Conservation (phyloP, 1,139 yeast species). For the Protomyces inouyei region DNA sequence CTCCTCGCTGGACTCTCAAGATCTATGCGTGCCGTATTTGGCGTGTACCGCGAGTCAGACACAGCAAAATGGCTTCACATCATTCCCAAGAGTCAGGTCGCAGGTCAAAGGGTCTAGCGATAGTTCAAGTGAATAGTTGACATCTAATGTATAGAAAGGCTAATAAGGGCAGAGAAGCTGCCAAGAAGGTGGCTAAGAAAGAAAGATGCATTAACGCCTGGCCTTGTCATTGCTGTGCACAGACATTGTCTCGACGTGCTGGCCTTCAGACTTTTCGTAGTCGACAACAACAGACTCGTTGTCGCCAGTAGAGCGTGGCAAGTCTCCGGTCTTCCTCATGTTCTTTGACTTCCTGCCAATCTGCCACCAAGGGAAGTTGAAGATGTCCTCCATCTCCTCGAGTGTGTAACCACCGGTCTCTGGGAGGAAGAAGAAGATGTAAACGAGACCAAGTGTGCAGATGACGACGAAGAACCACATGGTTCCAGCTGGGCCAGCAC, state of each 20-base stretch:
- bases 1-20: no score
- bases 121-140: no score
- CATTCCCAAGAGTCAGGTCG: no score
- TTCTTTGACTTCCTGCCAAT: conserved; percentile 10
- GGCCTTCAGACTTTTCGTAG: background rate
- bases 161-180: background rate
- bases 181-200: background rate
- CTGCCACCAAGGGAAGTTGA: conserved; percentile 22
- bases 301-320: background rate
- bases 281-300: background rate
- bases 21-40: no score
- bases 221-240: background rate
- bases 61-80: no score
- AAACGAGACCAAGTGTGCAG: conserved; percentile 18
- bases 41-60: no score
- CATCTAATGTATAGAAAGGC: background rate
- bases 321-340: background rate
- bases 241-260: background rate
- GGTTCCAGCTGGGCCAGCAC: conserved; percentile 18
- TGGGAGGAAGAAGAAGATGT: conserved; percentile 24
- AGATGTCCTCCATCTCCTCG: conserved; percentile 18
- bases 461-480: conserved; percentile 18
- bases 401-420: conserved; percentile 21
- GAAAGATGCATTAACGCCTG: background rate
- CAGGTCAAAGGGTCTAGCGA: no score